A percentile compares a stretch with the other conserved stretches of the same genome.
Conservation (phyloP, 2,329 filamentous ascomycete species). For the Diplodia sapinea region DNA sequence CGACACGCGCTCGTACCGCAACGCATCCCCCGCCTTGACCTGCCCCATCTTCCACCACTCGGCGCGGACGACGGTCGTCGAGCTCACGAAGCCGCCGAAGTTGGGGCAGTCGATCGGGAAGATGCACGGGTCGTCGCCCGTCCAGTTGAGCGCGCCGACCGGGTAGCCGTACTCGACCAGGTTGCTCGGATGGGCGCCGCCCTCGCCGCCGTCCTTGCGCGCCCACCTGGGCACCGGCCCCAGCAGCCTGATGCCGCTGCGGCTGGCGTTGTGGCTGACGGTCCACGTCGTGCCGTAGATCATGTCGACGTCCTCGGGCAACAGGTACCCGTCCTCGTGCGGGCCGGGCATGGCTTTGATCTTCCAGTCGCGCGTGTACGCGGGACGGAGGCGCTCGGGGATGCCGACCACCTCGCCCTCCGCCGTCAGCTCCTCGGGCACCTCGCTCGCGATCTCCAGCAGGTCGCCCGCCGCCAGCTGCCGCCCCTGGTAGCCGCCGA, state of each 20-base stretch:
- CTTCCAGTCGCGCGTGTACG: conserved; percentile 59
- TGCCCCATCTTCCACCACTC: conserved; percentile 69
- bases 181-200: conserved; percentile 67
- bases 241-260: conserved; percentile 65
- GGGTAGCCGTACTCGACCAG: conserved; percentile 62
- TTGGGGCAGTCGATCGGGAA: conserved; percentile 66
- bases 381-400: conserved; percentile 55
- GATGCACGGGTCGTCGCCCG: conserved; percentile 65
- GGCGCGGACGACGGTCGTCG: conserved; percentile 61
- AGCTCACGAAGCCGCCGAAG: conserved; percentile 65
- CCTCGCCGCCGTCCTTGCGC: conserved; percentile 65
- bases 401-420: conserved; percentile 44
- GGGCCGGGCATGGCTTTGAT: conserved; percentile 62
- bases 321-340: conserved; percentile 61
- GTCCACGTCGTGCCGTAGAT: conserved; percentile 65
- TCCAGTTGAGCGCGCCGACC: conserved; percentile 64
- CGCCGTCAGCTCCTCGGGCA: conserved; percentile 40
- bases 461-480: conserved; percentile 61
- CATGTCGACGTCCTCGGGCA: conserved; percentile 60
- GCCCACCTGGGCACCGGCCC: conserved; percentile 66
- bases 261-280: conserved; percentile 65
- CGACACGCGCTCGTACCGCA: conserved; percentile 59
- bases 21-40: conserved; percentile 62
- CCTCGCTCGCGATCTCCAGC: conserved; percentile 48
- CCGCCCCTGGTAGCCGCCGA: conserved; percentile 66